phyloP scores from a whole-genome alignment of 1,284 basidiomycete species.

The Microbotryomycetes sp. region DNA sequence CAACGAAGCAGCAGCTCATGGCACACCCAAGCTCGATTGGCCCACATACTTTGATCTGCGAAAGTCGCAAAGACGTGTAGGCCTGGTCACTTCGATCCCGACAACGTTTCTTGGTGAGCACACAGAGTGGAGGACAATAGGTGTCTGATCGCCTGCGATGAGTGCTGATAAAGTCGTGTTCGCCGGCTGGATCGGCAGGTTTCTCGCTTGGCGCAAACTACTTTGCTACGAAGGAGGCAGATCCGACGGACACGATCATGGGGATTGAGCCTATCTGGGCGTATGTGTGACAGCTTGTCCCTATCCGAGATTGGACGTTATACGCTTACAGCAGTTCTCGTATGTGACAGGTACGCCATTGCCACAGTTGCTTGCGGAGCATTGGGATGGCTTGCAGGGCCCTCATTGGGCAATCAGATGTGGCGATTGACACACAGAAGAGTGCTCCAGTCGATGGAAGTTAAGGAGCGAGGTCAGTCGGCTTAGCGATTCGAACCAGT shows the following conservation, averaged over 20 bases:
- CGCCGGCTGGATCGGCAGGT: slow-evolving; percentile 13
- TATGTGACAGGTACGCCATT: slow-evolving; percentile 22
- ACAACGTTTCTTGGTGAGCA: slow-evolving; percentile 30
- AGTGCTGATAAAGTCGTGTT: no score
- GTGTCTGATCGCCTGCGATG: no score
- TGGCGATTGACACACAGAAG: slow-evolving; percentile 32
- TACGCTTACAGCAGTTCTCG: background rate
- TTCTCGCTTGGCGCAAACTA: slow-evolving; percentile 23
- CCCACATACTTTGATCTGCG: slow-evolving; percentile 33
- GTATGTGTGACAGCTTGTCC: slow-evolving; percentile 3
- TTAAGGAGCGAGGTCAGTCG: slow-evolving; percentile 32
- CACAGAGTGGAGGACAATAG: no score
- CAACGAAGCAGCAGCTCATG: background rate
- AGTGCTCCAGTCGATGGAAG: slow-evolving; percentile 29
- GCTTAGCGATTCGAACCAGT: background rate
- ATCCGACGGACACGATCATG: slow-evolving; percentile 30
- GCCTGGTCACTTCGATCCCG: slow-evolving; percentile 33
- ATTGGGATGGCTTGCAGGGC: slow-evolving; percentile 36
- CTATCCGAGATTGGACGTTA: background rate
- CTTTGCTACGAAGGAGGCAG: slow-evolving; percentile 28
- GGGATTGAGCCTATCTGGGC: slow-evolving; percentile 35
- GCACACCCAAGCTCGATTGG: slow-evolving; percentile 23
- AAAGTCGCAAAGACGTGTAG: slow-evolving; percentile 25
- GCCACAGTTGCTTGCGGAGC: slow-evolving; percentile 34
- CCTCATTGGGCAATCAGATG: slow-evolving; percentile 29